Conservation (phyloP, 1,139 yeast genomes). For the Blastobotrys ciferrii region DNA sequence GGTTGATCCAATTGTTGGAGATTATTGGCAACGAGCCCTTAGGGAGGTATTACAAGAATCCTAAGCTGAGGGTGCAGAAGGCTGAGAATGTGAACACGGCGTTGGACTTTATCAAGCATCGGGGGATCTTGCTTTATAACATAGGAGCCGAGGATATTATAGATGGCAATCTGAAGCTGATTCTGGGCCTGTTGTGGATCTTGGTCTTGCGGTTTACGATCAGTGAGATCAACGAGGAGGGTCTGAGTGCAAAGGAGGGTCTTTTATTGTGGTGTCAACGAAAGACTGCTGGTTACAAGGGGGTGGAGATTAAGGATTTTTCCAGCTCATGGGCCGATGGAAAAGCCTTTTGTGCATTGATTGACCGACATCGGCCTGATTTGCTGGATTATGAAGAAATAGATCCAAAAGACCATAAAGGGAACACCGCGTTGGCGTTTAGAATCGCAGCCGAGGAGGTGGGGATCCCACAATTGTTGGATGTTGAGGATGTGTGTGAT, state of each 20-base stretch:
- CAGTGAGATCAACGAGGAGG: constrained; percentile 45
- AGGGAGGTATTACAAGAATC: constrained; percentile 43
- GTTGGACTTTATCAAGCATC: constrained; percentile 52
- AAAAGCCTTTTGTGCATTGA: constrained; percentile 47
- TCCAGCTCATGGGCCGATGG: constrained; percentile 49
- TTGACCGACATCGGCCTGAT: constrained; percentile 47
- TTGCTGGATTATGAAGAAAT: constrained; percentile 41
- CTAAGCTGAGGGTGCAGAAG: constrained; percentile 56
- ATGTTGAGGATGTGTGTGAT: constrained; percentile 55
- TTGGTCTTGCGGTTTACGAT: constrained; percentile 52
- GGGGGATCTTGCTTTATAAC: constrained; percentile 53
- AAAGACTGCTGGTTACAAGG: constrained; percentile 41
- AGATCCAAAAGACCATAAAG: constrained; percentile 34
- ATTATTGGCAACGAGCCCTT: constrained; percentile 41
- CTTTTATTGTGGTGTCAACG: constrained; percentile 46
- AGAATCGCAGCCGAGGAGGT: constrained; percentile 43
- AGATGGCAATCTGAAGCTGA: constrained; percentile 61
- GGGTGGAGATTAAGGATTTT: constrained; percentile 43
- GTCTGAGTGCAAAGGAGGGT: constrained; percentile 45
- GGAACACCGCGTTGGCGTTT: constrained; percentile 41
- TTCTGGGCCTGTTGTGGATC: constrained; percentile 67
- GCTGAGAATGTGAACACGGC: constrained; percentile 61
- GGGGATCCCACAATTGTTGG: constrained; percentile 57
- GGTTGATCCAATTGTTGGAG: constrained; percentile 39
- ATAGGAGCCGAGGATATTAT: constrained; percentile 69